Evolutionary conservation across 176 grass and related monocot genomes (phyloP), one percentile per base, ranked within the genome.

Genomic region (Aegilops bicornis): DNA sequence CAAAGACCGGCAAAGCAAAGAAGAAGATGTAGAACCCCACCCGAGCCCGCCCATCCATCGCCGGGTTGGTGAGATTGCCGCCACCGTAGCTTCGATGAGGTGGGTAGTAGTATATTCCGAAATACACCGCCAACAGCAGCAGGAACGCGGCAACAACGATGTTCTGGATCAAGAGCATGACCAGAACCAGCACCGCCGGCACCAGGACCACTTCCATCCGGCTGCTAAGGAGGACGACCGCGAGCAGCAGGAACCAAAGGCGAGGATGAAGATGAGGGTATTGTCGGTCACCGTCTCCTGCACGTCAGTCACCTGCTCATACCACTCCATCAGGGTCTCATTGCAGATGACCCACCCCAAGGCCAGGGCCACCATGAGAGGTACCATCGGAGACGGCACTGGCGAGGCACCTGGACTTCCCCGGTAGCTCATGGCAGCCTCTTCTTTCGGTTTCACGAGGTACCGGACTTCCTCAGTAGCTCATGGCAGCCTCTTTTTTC

Each of bases 331-430:
- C 24, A 98, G 52, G 30, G 79, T 82, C 81, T 94, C 85, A 40
- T 86, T 87, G 63, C 20, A 95, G 85, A 94, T 77, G 69, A 94
- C 82, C 90, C 85, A 88, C 9, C 77, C 64, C 16, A 98, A 77
- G 15, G 82, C 93, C 81, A 85, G 29, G 10, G 92, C 86, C 22
- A 98, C 29, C 33, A 92, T 79, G 39, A 94, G 82, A 27, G 94
- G 94, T 80, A 94, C 87, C 58, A 98, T 62, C 19, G 94, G 94
- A 67, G 94, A 98, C 17, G 97, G 94, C 2, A 94, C 61, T 33
- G 79, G 54, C 59, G 84, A 79, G 45, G 64, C 39, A 19, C 78
- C 61, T 3, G 78, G 37, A n/a, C 62, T 64, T 35, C 74, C 84
- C 67, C 79, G 61, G 83, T 74, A 86, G 83, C 87, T 86, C 87